A percentile compares a stretch with the other conserved stretches of the same genome.
phyloP scores from a whole-genome alignment of 805 yeast genomes.

The Myxozyma kluyveri region DNA sequence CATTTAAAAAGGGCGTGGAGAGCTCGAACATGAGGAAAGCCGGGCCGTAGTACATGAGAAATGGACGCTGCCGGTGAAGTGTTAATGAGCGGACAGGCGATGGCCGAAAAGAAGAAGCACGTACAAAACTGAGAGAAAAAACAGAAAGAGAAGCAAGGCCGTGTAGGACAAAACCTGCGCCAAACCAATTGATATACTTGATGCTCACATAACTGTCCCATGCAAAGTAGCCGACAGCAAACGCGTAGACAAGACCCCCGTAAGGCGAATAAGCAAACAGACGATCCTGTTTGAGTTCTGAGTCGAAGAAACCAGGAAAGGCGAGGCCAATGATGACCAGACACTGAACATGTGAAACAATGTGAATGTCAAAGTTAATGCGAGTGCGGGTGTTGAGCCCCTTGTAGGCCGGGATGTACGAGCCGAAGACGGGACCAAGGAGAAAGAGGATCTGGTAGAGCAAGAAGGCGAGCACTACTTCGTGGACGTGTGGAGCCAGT shows the following conservation, averaged over 20 bases:
- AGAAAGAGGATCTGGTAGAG: constrained; percentile 59
- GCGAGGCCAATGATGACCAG: constrained; percentile 58
- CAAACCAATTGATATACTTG: constrained; percentile 63
- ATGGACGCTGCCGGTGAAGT: constrained; percentile 48
- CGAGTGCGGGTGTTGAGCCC: constrained; percentile 46
- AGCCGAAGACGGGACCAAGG: constrained; percentile 49
- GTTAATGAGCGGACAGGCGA: not conserved
- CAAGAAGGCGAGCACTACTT: constrained; percentile 56
- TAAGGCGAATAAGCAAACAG: constrained; percentile 72
- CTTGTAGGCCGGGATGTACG: constrained; percentile 51
- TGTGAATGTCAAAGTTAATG: constrained; percentile 83
- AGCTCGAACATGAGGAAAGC: constrained; percentile 81
- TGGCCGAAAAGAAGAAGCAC: not conserved
- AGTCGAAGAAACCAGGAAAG: constrained; percentile 62
- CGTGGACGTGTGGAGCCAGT: constrained; percentile 54
- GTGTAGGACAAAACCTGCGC: constrained; percentile 77
- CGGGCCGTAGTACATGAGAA: constrained; percentile 77
- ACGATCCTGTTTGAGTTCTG: constrained; percentile 48
- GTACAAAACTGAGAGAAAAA: constrained; percentile 53
- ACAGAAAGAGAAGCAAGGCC: constrained; percentile 79
- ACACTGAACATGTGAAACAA: constrained; percentile 84
- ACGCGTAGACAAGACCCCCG: constrained; percentile 67
- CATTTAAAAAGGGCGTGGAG: constrained; percentile 90
- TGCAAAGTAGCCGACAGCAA: constrained; percentile 76
- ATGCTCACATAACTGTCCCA: constrained; percentile 84